Base-by-base conservation (phyloP, 352 stramenopile genomes). In the Plasmopara viticola region DNA sequence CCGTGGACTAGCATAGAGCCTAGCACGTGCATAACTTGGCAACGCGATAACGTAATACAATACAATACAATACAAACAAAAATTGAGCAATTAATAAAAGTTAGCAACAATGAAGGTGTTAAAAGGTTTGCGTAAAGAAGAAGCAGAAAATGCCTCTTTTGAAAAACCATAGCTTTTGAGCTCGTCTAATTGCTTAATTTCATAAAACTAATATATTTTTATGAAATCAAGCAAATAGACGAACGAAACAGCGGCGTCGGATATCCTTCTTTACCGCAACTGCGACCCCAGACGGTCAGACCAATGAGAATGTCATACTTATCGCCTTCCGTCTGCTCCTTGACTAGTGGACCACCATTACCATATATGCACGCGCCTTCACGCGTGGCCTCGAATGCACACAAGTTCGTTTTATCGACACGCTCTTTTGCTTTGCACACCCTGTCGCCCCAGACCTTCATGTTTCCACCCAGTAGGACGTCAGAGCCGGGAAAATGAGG, bases 231-330 rank as follows among this genome's bases (percentile, higher is more conserved):
- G 48, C 68, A 18, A 58, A 42, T 1, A 72, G 37, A 87, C 69
- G 14, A 69, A 64, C 3, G 72, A 65, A 69, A 82, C 84, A 9
- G 84, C 69, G 2, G 64, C n/a, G 64, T 60, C 3, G 76, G 76
- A 12, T 62, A 64, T n/a, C 64, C 63, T 14, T 45, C 52, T 6
- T 60, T 46, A 14, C 66, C 73, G 28, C 76, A 85, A 28, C 69
- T 66, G 30, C 65, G 53, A 9, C 70, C 70, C 70, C 72, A 84
- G 58, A 59, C 79, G 15, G 77, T 63, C 29, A 86, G 45, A 9
- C 75, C 75, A 9, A 86, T 46, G 2, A 79, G 46, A n/a, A 64
- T 31, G n/a, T 78, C 70, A 18, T 53, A 45, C n/a, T 9, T 31
- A 15, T 63, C 59, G 3, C 51, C 58, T 29, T 44, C 20, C 0